These are phyloP conservation scores for Ophiognomonia clavigignenti-juglandacearum DNA, from an alignment of 2,329 filamentous ascomycete species.

Conservation along the genomic window DNA sequence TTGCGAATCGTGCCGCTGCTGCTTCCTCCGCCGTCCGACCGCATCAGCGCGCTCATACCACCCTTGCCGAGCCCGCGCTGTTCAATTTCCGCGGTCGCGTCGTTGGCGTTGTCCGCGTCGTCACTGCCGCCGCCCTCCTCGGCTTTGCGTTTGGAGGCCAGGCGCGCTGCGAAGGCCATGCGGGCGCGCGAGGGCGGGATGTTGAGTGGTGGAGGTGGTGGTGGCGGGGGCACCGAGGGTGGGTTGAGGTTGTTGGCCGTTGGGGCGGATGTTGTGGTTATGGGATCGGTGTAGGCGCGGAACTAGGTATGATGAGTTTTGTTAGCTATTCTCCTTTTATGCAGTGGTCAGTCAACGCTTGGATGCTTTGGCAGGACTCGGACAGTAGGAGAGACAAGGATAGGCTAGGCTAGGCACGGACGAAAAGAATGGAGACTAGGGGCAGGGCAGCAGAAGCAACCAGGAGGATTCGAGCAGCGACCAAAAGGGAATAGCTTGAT, in stretches of 20 bases:
- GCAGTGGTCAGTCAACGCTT: not conserved
- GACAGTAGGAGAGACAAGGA: not conserved
- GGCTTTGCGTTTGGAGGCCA: conserved; percentile 65
- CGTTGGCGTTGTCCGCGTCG: conserved; percentile 23
- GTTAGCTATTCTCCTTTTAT: too few relatives aligned
- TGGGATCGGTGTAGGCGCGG: conserved; percentile 52
- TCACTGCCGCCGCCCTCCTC: conserved; percentile 38
- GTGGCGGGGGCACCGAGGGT: conserved; percentile 55
- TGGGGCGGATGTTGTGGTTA: conserved; percentile 36
- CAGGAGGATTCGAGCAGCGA: not conserved
- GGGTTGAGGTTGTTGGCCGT: conserved; percentile 36
- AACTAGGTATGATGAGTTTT: conserved; percentile 47
- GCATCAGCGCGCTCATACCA: conserved; percentile 9
- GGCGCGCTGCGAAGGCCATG: conserved; percentile 80
- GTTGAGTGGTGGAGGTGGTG: conserved; percentile 76
- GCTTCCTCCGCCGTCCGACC: conserved; percentile 16
- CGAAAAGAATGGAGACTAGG: not conserved
- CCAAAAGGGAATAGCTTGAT: conserved; percentile 2
- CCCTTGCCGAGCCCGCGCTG: conserved; percentile 15
- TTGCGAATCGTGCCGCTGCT: conserved; percentile 34
- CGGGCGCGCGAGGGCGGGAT: conserved; percentile 82
- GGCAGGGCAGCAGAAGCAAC: not conserved
- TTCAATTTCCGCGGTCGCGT: conserved; percentile 20
- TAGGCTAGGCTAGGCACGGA: not conserved
- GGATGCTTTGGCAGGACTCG: conserved; percentile 5